Conservation (phyloP, 2,329 filamentous ascomycete genomes). For the Coniochaeta prunicola region DNA sequence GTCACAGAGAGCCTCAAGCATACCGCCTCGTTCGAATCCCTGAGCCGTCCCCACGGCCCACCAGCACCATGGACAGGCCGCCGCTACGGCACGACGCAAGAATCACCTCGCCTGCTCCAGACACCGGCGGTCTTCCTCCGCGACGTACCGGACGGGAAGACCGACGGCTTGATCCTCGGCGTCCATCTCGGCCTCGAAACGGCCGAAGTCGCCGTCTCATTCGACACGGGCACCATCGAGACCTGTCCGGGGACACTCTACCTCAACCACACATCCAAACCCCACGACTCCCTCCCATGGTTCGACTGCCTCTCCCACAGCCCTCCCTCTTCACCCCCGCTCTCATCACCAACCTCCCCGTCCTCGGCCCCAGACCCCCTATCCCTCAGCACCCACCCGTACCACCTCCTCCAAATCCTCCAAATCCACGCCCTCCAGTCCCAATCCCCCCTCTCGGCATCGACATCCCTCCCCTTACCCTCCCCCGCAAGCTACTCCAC, state of each 20-base stretch:
- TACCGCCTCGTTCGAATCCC: not conserved
- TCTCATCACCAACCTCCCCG: not conserved
- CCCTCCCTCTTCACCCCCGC: not conserved
- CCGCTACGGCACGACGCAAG: not conserved
- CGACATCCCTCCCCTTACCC: not conserved
- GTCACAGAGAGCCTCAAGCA: not conserved
- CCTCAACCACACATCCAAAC: not conserved
- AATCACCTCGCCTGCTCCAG: not conserved
- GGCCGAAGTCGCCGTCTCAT: not conserved
- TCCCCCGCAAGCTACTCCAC: not conserved
- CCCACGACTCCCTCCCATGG: not conserved
- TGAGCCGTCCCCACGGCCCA: not conserved
- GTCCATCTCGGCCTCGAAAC: not conserved
- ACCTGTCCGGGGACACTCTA: slow-evolving; percentile 1
- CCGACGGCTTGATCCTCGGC: slow-evolving; percentile 1
- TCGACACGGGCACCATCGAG: not conserved
- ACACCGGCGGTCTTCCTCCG: not conserved
- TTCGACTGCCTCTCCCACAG: slow-evolving; percentile 1
- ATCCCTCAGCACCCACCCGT: not conserved
- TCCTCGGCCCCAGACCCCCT: not conserved
- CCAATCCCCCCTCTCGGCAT: not conserved
- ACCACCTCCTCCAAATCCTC: slow-evolving; percentile 2
- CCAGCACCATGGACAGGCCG: not conserved
- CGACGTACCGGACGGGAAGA: slow-evolving; percentile 1
- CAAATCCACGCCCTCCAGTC: not conserved